Evolutionary conservation across 129 eudicot species (phyloP).

Genomic region (Centella asiatica): DNA sequence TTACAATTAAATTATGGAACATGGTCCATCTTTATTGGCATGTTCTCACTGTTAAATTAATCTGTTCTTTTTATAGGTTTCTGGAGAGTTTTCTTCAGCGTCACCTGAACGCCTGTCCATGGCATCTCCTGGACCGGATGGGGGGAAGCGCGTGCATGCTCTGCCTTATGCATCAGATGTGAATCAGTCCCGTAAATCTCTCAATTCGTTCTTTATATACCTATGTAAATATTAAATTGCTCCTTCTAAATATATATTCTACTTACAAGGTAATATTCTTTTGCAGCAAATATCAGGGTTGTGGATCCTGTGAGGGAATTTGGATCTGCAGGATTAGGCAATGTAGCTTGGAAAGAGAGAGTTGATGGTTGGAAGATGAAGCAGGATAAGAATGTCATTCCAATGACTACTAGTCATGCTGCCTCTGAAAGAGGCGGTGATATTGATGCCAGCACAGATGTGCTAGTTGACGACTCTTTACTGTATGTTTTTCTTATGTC

Average conservation of each 20-base stretch:
- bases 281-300: constrained; percentile 75
- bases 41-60: background rate
- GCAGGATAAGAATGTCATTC: constrained; percentile 73
- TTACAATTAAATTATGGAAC: background rate
- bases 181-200: constrained; percentile 39
- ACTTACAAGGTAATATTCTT: constrained; percentile 5
- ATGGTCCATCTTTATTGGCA: background rate
- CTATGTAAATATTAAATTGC: background rate
- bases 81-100: constrained; percentile 98
- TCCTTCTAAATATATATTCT: background rate
- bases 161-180: constrained; percentile 44
- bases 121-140: constrained; percentile 78
- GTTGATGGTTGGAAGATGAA: constrained; percentile 99
- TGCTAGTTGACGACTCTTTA: constrained; percentile 64
- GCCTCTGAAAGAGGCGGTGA: constrained; percentile 97
- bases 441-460: constrained; percentile 91
- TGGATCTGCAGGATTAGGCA: constrained; percentile 86
- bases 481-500: constrained; percentile 43
- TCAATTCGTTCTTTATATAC: background rate
- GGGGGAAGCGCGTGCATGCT: constrained; percentile 48
- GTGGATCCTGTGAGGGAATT: constrained; percentile 91
- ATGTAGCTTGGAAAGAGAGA: constrained; percentile 99
- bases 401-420: constrained; percentile 69
- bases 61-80: constrained; percentile 41
- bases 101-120: constrained; percentile 94